These are phyloP conservation scores for Gossypium davidsonii DNA, from an alignment of 441 rosid genomes.

Conservation along the genomic window DNA sequence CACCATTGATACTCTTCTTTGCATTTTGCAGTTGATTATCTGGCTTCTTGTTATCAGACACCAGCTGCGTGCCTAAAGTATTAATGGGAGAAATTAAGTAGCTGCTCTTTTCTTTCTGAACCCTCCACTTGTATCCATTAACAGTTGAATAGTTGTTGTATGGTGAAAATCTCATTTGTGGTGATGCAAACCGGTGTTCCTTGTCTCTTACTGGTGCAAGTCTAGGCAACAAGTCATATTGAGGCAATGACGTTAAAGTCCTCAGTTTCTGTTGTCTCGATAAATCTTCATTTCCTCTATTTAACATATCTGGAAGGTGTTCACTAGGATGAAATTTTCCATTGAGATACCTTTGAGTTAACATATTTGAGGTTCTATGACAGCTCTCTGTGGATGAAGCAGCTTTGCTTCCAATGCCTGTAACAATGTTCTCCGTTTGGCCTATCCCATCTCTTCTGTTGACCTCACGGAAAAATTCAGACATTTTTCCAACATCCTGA, in stretches of 20 bases:
- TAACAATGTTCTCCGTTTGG: slow-evolving; percentile 8
- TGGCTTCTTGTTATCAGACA: slow-evolving; percentile 12
- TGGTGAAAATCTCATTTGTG: slow-evolving; percentile 34
- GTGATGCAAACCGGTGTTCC: slow-evolving; percentile 17
- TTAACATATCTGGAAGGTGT: slow-evolving; percentile 24
- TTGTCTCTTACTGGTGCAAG: slow-evolving; percentile 21
- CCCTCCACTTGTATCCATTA: slow-evolving; percentile 28
- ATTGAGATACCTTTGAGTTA: slow-evolving; percentile 1
- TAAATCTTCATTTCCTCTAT: slow-evolving; percentile 26
- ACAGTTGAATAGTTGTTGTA: slow-evolving; percentile 27
- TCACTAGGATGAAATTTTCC: slow-evolving; percentile 18
- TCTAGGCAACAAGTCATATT: slow-evolving; percentile 33
- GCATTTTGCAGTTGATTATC: slow-evolving; percentile 18
- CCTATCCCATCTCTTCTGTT: slow-evolving; percentile 16
- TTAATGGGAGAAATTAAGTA: slow-evolving; percentile 32
- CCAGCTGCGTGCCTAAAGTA: slow-evolving; percentile 24
- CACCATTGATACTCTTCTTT: slow-evolving; percentile 8
- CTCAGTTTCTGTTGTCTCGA: slow-evolving; percentile 28
- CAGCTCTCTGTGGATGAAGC: slow-evolving; percentile 26
- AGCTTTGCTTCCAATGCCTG: slow-evolving; percentile 18
- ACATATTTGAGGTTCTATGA: slow-evolving; percentile 20
- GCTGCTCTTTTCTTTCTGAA: slow-evolving; percentile 26
- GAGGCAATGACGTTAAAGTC: slow-evolving; percentile 28
- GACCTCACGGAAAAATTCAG: slow-evolving; percentile 15
- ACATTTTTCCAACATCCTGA: slow-evolving; percentile 6